Percentiles rank a stretch among this genome's conserved stretches.
Conservation (phyloP, 257 asterid genomes). For the Nicotiana benthamiana region DNA sequence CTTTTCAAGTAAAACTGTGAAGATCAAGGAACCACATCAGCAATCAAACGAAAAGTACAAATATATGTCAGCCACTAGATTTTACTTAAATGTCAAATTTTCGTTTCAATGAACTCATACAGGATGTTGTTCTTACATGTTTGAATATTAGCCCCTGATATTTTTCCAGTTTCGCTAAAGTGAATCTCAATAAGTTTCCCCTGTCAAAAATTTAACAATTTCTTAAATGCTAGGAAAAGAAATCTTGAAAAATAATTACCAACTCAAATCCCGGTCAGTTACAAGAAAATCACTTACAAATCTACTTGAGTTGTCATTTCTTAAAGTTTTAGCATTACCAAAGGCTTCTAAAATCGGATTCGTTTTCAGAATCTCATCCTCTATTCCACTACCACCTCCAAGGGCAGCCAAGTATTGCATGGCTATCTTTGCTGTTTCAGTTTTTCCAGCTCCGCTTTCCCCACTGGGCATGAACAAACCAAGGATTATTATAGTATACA, state of each 20-base stretch:
- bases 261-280: neutral
- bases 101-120: conserved; percentile 13
- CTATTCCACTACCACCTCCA: conserved; percentile 99
- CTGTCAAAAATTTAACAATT: conserved; percentile 33
- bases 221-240: neutral
- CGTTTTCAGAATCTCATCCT: conserved; percentile 90
- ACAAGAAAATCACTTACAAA: conserved; percentile 58
- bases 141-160: conserved; percentile 93
- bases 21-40: conserved; percentile 18
- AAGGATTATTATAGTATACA: conserved; percentile 12
- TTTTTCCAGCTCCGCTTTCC: conserved; percentile 99
- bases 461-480: conserved; percentile 50
- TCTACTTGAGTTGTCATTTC: conserved; percentile 99
- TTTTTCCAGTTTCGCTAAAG: conserved; percentile 97
- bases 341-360: conserved; percentile 98
- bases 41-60: conserved; percentile 23
- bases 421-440: conserved; percentile 98
- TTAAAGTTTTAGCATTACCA: conserved; percentile 94
- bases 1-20: conserved; percentile 94
- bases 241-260: neutral
- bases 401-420: conserved; percentile 99
- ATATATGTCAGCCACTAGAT: conserved; percentile 18
- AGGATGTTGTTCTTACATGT: conserved; percentile 61
- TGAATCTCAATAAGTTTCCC: conserved; percentile 98
- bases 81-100: conserved; percentile 1